phyloP scores from a whole-genome alignment of 306 rosid species.

The Cicer judaicum region DNA sequence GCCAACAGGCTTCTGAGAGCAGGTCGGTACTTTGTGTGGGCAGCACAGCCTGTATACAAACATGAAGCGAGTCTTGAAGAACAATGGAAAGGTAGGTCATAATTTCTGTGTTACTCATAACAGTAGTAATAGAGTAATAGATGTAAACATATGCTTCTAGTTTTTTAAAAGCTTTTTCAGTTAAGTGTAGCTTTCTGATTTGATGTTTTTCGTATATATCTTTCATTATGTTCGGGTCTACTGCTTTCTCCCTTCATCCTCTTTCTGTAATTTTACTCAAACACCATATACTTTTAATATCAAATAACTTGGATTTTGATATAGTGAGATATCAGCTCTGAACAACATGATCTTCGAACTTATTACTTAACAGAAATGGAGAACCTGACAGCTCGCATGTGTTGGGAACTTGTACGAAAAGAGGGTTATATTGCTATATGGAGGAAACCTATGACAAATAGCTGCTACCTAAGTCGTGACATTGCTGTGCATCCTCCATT shows the following conservation, averaged over 20 bases:
- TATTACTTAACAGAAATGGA: slow-evolving; percentile 67
- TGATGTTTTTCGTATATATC: background rate
- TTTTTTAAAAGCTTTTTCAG: background rate
- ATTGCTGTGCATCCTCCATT: slow-evolving; percentile 64
- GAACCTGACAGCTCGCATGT: slow-evolving; percentile 66
- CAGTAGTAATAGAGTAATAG: background rate
- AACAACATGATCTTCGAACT: slow-evolving; percentile 37
- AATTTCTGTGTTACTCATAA: slow-evolving; percentile 21
- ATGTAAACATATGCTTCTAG: background rate
- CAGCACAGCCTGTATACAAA: slow-evolving; percentile 87
- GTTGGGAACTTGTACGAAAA: slow-evolving; percentile 85
- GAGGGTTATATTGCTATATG: slow-evolving; percentile 88
- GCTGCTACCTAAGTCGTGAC: slow-evolving; percentile 75
- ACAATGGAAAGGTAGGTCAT: slow-evolving; percentile 84
- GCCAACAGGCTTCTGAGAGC: slow-evolving; percentile 84
- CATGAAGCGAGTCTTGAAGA: slow-evolving; percentile 69
- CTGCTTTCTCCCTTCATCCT: background rate
- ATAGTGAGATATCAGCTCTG: slow-evolving; percentile 11
- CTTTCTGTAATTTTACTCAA: slow-evolving; percentile 24
- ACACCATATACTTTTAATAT: slow-evolving; percentile 19
- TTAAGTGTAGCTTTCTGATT: background rate
- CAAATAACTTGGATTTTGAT: slow-evolving; percentile 30
- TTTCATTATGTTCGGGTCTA: slow-evolving; percentile 14
- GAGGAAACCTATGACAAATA: slow-evolving; percentile 79
- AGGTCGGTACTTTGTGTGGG: slow-evolving; percentile 93